Conservation (phyloP, 2,329 filamentous ascomycete species). For the Aspergillus hortae region DNA sequence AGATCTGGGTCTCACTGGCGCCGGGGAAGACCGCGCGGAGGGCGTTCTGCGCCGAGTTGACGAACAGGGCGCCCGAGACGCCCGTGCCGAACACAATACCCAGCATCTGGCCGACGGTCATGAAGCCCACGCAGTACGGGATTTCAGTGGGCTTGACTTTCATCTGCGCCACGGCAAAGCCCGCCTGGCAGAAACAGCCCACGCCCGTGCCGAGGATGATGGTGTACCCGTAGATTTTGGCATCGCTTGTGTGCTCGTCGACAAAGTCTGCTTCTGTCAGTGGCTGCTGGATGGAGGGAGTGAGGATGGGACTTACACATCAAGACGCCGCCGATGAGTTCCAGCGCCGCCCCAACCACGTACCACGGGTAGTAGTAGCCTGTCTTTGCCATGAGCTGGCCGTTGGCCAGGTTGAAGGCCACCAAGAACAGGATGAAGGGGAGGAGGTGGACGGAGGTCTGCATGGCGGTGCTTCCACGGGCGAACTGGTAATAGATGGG, state of each 20-base stretch:
- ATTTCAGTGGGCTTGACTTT: slow-evolving; percentile 8
- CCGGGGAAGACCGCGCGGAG: neutral
- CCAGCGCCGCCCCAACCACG: slow-evolving; percentile 18
- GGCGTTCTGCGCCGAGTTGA: neutral
- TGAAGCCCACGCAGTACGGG: slow-evolving; percentile 5
- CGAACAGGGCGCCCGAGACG: slow-evolving; percentile 1
- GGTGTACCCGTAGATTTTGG: slow-evolving; percentile 23
- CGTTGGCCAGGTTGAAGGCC: slow-evolving; percentile 17
- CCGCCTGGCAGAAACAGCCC: slow-evolving; percentile 16
- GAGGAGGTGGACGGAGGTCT: slow-evolving; percentile 25
- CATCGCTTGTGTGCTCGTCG: slow-evolving; percentile 10
- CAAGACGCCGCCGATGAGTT: slow-evolving; percentile 19
- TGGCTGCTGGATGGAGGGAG: neutral
- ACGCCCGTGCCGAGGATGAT: slow-evolving; percentile 22
- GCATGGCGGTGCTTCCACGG: slow-evolving; percentile 34
- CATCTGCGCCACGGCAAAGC: slow-evolving; percentile 18
- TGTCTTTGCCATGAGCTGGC: slow-evolving; percentile 14
- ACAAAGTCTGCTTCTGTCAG: slow-evolving; percentile 4
- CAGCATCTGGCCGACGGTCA: slow-evolving; percentile 2
- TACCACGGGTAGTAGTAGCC: slow-evolving; percentile 20
- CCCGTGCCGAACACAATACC: slow-evolving; percentile 1
- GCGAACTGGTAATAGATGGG: slow-evolving; percentile 55
- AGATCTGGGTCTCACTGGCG: neutral
- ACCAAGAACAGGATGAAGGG: slow-evolving; percentile 19
- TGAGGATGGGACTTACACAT: slow-evolving; percentile 10